Conservation (phyloP, 305 asterid species). For the Ajuga reptans region DNA sequence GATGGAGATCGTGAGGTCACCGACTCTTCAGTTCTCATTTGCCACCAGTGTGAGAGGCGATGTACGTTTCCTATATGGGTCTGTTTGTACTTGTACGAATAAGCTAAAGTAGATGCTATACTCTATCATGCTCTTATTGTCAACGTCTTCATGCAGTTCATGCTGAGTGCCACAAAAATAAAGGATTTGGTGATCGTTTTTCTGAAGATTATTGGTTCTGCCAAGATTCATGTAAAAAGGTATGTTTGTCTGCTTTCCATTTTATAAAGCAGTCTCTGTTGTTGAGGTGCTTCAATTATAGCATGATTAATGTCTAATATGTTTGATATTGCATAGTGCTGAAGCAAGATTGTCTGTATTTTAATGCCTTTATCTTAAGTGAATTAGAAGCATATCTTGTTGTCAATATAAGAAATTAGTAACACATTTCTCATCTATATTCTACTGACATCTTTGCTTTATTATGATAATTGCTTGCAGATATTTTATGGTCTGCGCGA, state of each 20-base stretch:
- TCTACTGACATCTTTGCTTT: background rate
- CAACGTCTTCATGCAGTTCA: conserved; percentile 51
- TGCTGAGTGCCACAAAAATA: conserved; percentile 41
- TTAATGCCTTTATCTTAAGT: background rate
- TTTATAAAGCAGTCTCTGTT: background rate
- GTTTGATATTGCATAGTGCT: background rate
- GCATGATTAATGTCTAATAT: background rate
- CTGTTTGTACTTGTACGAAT: background rate
- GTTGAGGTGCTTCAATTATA: conserved; percentile 7
- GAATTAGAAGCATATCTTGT: background rate
- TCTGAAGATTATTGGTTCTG: conserved; percentile 65
- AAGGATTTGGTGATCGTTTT: conserved; percentile 25
- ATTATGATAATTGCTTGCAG: conserved; percentile 34
- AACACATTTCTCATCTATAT: background rate
- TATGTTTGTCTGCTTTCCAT: conserved; percentile 23
- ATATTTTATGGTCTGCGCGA: conserved; percentile 49
- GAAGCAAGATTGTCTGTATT: background rate
- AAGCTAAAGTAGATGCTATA: conserved; percentile 6
- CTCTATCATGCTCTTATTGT: conserved; percentile 19
- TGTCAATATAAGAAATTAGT: background rate
- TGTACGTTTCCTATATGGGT: conserved; percentile 42
- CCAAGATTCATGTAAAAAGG: conserved; percentile 57
- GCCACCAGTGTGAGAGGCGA: conserved; percentile 70
- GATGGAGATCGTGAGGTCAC: conserved; percentile 22
- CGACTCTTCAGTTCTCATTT: conserved; percentile 30